A percentile compares a stretch with the other conserved stretches of the same genome.
These are phyloP conservation scores for Brassica cretica DNA, from an alignment of 345 rosid species.

Conservation along the genomic window DNA sequence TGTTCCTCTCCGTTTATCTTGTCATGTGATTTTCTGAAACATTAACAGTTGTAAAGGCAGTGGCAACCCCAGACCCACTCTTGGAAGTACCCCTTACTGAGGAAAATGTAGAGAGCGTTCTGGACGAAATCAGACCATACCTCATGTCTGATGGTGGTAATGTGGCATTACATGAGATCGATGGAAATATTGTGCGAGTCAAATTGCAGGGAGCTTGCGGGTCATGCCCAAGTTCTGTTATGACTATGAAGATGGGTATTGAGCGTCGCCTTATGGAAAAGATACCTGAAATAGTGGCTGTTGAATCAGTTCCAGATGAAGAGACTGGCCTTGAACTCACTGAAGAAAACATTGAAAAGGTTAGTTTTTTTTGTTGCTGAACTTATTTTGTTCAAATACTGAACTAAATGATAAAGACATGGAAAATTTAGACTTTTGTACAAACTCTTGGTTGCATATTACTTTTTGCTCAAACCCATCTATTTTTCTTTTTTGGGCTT, in stretches of 20 bases:
- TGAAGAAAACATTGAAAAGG: slow-evolving; percentile 92
- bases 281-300: slow-evolving; percentile 95
- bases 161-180: slow-evolving; percentile 91
- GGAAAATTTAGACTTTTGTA: background rate
- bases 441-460: background rate
- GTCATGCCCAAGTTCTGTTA: slow-evolving; percentile 86
- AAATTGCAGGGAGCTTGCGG: slow-evolving; percentile 99
- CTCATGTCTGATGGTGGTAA: slow-evolving; percentile 97
- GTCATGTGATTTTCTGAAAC: background rate
- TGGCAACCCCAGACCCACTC: slow-evolving; percentile 70
- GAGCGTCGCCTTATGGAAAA: slow-evolving; percentile 93
- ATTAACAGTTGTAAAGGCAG: slow-evolving; percentile 68
- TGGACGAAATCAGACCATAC: slow-evolving; percentile 90
- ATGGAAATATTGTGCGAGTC: slow-evolving; percentile 82
- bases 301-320: slow-evolving; percentile 78
- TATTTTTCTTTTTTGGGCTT: background rate
- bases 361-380: background rate
- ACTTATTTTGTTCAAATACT: background rate
- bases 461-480: too few relatives aligned
- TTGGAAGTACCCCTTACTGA: slow-evolving; percentile 81
- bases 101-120: slow-evolving; percentile 76
- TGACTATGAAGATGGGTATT: slow-evolving; percentile 95
- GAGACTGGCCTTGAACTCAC: slow-evolving; percentile 92
- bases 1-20: too few relatives aligned
- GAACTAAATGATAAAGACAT: background rate